phyloP scores from a whole-genome alignment of 495 filamentous ascomycete species.

The Aspergillus egyptiacus region DNA sequence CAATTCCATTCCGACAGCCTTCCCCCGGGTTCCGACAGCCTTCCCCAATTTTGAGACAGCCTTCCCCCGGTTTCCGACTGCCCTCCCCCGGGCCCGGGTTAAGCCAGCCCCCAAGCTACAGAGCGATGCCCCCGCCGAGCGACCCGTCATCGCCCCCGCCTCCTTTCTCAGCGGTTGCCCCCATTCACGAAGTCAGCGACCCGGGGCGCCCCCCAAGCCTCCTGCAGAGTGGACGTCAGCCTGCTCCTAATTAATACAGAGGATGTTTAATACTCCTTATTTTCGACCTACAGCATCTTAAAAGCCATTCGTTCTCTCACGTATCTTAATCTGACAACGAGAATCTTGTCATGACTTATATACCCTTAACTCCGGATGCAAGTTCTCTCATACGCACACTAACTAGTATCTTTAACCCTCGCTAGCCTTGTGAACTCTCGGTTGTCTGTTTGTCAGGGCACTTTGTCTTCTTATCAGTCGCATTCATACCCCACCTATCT shows the following conservation, averaged over 20 bases:
- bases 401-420: too few relatives aligned
- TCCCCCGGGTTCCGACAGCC: conserved; percentile 25
- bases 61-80: neutral
- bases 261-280: conserved; percentile 19
- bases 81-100: conserved; percentile 9
- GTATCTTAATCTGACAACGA: neutral
- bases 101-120: conserved; percentile 19
- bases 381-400: neutral
- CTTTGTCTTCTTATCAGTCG: neutral
- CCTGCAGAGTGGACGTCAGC: conserved; percentile 38
- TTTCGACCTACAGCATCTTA: neutral
- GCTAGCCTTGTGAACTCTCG: too few relatives aligned
- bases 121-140: conserved; percentile 25
- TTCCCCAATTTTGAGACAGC: conserved; percentile 13
- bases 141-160: conserved; percentile 33
- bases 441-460: too few relatives aligned
- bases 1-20: conserved; percentile 26
- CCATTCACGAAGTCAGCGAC: conserved; percentile 22
- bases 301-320: neutral
- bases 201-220: conserved; percentile 39
- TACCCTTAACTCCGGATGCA: neutral
- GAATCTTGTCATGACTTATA: neutral
- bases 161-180: conserved; percentile 25
- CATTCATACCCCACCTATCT: neutral
- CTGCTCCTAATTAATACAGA: conserved; percentile 29